phyloP scores from a whole-genome alignment of 2,329 filamentous ascomycete species.

The Kalmusia sp. region DNA sequence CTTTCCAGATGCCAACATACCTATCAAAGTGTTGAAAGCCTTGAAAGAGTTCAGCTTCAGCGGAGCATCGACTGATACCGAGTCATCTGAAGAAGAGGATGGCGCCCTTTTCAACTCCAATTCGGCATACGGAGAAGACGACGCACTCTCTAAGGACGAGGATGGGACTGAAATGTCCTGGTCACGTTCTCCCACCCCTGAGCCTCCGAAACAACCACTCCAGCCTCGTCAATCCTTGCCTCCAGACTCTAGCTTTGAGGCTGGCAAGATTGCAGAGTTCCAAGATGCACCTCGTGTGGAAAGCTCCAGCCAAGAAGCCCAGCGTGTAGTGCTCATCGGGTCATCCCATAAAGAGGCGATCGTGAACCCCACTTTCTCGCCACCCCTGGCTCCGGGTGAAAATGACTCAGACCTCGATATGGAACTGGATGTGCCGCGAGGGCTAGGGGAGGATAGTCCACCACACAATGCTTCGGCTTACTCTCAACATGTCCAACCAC shows the following conservation, averaged over 20 bases:
- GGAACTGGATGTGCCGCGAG: constrained; percentile 41
- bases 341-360: constrained; percentile 20
- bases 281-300: not conserved
- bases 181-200: constrained; percentile 22
- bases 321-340: constrained; percentile 3
- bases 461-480: not conserved
- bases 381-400: constrained; percentile 8
- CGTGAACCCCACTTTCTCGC: constrained; percentile 24
- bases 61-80: not conserved
- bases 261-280: not conserved
- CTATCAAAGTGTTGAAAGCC: constrained; percentile 39
- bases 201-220: constrained; percentile 22
- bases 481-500: not conserved
- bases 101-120: not conserved
- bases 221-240: constrained; percentile 23
- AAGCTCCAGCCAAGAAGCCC: not conserved
- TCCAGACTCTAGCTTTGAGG: constrained; percentile 38
- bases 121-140: not conserved
- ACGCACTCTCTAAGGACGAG: constrained; percentile 5
- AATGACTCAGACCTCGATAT: constrained; percentile 35
- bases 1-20: constrained; percentile 48
- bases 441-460: constrained; percentile 29
- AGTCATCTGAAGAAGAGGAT: not conserved
- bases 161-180: constrained; percentile 26
- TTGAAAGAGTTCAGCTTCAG: constrained; percentile 10